Percentiles rank a stretch among this genome's conserved stretches.
Evolutionary conservation across 2,329 filamentous ascomycete species (phyloP).

Genomic region (Stagonosporopsis vannaccii): DNA sequence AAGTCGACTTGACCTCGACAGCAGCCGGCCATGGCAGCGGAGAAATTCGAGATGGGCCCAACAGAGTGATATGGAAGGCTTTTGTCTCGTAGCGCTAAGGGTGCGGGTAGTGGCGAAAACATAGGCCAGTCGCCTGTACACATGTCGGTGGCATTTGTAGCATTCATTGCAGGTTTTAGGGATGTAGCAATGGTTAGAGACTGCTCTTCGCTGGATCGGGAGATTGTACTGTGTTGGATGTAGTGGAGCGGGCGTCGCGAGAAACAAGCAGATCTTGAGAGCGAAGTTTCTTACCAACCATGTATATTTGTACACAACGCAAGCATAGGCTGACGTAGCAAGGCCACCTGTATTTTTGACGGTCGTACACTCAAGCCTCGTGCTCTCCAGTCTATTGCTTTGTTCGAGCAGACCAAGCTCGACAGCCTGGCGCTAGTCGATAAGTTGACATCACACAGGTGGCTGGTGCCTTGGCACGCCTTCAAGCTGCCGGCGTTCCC

Average conservation of each 20-base stretch:
- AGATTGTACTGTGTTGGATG: not conserved
- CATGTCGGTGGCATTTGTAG: not conserved
- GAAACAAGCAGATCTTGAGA: not conserved
- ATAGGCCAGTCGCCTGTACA: not conserved
- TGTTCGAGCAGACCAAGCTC: not conserved
- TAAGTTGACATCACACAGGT: not conserved
- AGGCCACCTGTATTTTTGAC: not conserved
- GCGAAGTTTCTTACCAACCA: not conserved
- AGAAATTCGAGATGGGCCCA: not conserved
- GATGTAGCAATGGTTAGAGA: not conserved
- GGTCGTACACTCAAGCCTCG: not conserved
- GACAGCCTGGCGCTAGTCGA: not conserved
- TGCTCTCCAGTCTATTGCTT: not conserved
- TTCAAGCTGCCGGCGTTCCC: not conserved
- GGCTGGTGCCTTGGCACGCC: not conserved
- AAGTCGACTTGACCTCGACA: not conserved
- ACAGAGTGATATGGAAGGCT: not conserved
- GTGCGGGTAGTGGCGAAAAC: not conserved
- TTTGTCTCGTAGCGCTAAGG: not conserved
- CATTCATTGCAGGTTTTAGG: not conserved
- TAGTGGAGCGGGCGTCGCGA: no score
- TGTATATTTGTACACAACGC: not conserved
- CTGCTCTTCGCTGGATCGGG: not conserved
- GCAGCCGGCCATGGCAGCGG: not conserved
- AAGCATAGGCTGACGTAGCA: not conserved